Conservation (phyloP, 257 asterid genomes). For the Petrea volubilis region DNA sequence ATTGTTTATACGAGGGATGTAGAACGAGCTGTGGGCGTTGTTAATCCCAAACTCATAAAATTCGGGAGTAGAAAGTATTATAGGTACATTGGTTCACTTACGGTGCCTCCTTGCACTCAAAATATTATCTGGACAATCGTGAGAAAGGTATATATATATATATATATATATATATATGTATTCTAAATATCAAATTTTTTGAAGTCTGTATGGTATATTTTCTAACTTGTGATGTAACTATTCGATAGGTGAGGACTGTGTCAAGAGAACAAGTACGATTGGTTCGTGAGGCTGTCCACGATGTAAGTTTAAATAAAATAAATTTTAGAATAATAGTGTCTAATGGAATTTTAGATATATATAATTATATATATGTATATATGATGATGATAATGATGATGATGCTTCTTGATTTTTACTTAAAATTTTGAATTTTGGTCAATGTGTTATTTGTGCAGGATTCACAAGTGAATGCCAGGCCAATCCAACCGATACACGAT, state of each 20-base stretch:
- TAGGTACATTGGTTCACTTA: slow-evolving; percentile 74
- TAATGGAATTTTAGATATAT: no score
- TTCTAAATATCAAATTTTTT: not conserved
- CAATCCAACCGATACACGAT: slow-evolving; percentile 41
- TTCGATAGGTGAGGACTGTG: slow-evolving; percentile 56
- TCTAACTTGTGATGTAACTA: not conserved
- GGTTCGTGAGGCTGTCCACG: slow-evolving; percentile 62
- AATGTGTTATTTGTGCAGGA: slow-evolving; percentile 30
- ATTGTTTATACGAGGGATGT: slow-evolving; percentile 24
- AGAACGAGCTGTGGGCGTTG: slow-evolving; percentile 38
- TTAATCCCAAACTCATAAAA: slow-evolving; percentile 44
- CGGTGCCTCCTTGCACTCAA: slow-evolving; percentile 77
- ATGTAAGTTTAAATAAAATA: slow-evolving; percentile 6
- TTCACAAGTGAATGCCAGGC: slow-evolving; percentile 48
- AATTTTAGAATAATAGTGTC: not conserved
- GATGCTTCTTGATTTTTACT: not conserved
- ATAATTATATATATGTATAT: not conserved
- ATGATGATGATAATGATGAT: no score
- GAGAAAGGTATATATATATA: slow-evolving; percentile 39
- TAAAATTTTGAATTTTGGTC: not conserved
- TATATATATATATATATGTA: not conserved
- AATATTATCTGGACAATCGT: slow-evolving; percentile 60
- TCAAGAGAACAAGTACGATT: slow-evolving; percentile 49
- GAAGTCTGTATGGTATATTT: not conserved
- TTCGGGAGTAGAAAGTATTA: slow-evolving; percentile 58